These are phyloP conservation scores for Xylaria sp. DNA, from an alignment of 2,329 filamentous ascomycete species.

Conservation along the genomic window DNA sequence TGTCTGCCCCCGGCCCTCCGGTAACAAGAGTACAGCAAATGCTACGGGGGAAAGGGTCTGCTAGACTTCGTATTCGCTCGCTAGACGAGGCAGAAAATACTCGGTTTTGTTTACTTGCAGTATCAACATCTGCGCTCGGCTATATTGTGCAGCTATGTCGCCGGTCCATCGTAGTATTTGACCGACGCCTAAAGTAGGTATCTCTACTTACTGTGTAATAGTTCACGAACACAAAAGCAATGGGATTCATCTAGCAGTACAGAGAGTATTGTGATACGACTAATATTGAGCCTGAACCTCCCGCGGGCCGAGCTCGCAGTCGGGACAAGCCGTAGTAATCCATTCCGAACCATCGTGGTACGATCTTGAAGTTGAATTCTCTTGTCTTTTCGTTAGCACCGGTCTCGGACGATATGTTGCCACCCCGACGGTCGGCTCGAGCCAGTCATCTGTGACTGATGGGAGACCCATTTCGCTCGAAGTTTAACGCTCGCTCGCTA, in stretches of 20 bases:
- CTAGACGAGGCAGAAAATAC: neutral
- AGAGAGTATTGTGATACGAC: neutral
- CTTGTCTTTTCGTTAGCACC: constrained; percentile 18
- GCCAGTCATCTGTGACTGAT: constrained; percentile 24
- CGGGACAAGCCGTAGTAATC: constrained; percentile 23
- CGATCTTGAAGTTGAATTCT: constrained; percentile 25
- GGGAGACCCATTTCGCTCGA: constrained; percentile 3
- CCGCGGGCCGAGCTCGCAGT: constrained; percentile 21
- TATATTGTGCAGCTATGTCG: constrained; percentile 17
- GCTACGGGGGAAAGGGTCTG: constrained; percentile 8
- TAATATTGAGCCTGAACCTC: constrained; percentile 7
- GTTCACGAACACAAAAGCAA: constrained; percentile 18
- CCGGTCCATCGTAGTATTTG: constrained; percentile 17
- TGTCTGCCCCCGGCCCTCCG: neutral
- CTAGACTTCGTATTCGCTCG: constrained; percentile 3
- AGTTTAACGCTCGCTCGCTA: neutral
- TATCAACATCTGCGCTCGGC: constrained; percentile 7
- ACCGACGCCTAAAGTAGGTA: constrained; percentile 8
- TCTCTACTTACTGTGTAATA: neutral
- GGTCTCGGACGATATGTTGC: constrained; percentile 34
- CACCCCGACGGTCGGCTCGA: constrained; percentile 34
- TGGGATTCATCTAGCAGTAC: neutral
- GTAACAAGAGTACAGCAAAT: constrained; percentile 5
- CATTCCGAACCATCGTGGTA: constrained; percentile 22
- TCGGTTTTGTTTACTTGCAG: neutral